phyloP scores from a whole-genome alignment of 257 asterid genomes.

The Lycium barbarum region DNA sequence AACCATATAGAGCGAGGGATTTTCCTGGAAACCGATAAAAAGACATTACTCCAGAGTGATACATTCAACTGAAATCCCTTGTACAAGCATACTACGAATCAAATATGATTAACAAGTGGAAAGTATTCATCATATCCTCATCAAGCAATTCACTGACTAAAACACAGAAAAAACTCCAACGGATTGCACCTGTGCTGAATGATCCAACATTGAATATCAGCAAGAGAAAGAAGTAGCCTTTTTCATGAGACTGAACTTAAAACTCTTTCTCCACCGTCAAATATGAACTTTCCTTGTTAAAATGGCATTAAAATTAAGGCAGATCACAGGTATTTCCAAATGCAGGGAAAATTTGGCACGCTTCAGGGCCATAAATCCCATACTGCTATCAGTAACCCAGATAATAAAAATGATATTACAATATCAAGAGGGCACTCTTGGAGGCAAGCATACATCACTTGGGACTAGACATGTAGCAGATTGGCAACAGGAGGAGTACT shows the following conservation, averaged over 20 bases:
- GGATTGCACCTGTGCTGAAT: background rate
- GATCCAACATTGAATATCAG: background rate
- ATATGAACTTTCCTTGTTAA: background rate
- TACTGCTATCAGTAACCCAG: background rate
- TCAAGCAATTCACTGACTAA: constrained; percentile 1
- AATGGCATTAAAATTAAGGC: background rate
- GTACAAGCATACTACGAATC: background rate
- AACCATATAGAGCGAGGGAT: constrained; percentile 78
- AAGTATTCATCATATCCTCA: background rate
- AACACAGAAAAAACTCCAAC: constrained; percentile 18
- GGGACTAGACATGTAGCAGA: background rate
- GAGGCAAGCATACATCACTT: background rate
- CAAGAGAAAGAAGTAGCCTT: background rate
- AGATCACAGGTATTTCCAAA: background rate
- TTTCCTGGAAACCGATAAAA: constrained; percentile 65
- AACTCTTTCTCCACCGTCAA: background rate
- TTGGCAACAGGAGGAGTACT: constrained; percentile 16
- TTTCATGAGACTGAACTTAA: background rate
- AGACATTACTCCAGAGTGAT: constrained; percentile 22
- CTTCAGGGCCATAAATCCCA: background rate
- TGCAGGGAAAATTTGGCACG: background rate
- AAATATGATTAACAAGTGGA: background rate
- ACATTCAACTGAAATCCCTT: constrained; percentile 8
- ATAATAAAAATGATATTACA: background rate
- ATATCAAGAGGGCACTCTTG: background rate